Evolutionary conservation across 345 rosid species (phyloP).

Genomic region (Brassica nigra): DNA sequence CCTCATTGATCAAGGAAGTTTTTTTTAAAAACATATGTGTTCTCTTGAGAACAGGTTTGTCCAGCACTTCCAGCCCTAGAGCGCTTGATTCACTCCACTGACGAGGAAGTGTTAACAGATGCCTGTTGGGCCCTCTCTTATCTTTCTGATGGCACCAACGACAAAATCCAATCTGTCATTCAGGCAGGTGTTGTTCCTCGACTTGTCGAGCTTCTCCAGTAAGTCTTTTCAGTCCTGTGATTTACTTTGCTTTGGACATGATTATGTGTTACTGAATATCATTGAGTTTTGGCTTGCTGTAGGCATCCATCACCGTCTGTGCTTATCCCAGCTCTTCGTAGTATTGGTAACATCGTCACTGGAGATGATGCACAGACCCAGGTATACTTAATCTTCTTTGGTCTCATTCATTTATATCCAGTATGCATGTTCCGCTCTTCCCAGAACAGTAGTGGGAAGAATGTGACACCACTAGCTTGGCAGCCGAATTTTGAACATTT

Average conservation of each 20-base stretch:
- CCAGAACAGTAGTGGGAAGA: not conserved
- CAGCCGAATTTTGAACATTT: not conserved
- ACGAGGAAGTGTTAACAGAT: conserved; percentile 96
- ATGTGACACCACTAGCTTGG: conserved; percentile 1
- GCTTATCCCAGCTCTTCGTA: conserved; percentile 83
- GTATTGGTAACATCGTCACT: conserved; percentile 81
- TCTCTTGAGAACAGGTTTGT: conserved; percentile 51
- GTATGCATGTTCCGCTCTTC: not conserved
- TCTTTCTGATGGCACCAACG: conserved; percentile 95
- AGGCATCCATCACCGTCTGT: conserved; percentile 83
- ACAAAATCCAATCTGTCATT: conserved; percentile 93
- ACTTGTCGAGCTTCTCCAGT: conserved; percentile 82
- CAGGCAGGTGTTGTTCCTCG: conserved; percentile 86
- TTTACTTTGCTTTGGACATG: not conserved
- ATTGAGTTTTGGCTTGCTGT: not conserved
- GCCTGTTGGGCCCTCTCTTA: conserved; percentile 99
- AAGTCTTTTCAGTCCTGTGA: conserved; percentile 39
- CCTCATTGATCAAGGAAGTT: not conserved
- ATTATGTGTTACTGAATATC: not conserved
- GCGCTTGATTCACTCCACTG: conserved; percentile 78
- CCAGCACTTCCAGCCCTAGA: conserved; percentile 91
- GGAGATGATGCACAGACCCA: conserved; percentile 83
- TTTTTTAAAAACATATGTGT: not conserved
- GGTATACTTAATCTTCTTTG: conserved; percentile 33
- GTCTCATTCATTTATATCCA: not conserved